These are phyloP conservation scores for Backusella luteola DNA, from an alignment of 192 early-diverging fungal species.

Conservation along the genomic window DNA sequence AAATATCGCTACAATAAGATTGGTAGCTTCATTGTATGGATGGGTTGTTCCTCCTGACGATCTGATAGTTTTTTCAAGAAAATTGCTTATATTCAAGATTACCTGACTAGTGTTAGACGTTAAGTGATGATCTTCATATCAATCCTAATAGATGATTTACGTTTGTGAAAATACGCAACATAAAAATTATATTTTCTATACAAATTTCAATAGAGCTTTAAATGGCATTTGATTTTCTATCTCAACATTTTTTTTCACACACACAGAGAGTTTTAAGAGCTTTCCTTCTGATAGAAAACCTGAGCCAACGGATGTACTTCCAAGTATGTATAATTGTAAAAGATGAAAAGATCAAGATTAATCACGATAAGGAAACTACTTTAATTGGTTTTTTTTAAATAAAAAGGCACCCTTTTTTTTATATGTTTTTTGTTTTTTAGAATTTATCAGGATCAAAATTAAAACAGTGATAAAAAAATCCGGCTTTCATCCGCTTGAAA, in stretches of 20 bases:
- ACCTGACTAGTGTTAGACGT: neutral
- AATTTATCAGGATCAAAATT: neutral
- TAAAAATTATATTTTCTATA: neutral
- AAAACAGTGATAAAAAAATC: neutral
- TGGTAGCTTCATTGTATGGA: neutral
- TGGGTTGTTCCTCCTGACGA: neutral
- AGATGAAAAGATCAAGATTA: neutral
- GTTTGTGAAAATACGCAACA: neutral
- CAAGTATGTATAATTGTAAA: slow-evolving; percentile 9
- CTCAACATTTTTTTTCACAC: neutral
- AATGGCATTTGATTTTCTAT: neutral
- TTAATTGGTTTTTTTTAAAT: neutral
- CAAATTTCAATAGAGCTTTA: neutral
- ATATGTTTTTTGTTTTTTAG: neutral
- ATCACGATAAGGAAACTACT: neutral
- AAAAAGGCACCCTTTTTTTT: neutral
- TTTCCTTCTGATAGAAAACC: neutral
- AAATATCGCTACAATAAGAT: neutral
- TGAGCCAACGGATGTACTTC: neutral
- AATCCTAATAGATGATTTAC: neutral
- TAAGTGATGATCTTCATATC: neutral
- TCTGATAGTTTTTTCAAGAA: neutral
- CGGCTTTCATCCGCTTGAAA: neutral
- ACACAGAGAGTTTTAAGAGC: neutral
- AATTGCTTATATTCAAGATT: neutral